Percentiles rank a stretch among this genome's conserved stretches.
These are phyloP conservation scores for Haematococcus sp. DNA, from an alignment of 139 green algal species.

Conservation along the genomic window DNA sequence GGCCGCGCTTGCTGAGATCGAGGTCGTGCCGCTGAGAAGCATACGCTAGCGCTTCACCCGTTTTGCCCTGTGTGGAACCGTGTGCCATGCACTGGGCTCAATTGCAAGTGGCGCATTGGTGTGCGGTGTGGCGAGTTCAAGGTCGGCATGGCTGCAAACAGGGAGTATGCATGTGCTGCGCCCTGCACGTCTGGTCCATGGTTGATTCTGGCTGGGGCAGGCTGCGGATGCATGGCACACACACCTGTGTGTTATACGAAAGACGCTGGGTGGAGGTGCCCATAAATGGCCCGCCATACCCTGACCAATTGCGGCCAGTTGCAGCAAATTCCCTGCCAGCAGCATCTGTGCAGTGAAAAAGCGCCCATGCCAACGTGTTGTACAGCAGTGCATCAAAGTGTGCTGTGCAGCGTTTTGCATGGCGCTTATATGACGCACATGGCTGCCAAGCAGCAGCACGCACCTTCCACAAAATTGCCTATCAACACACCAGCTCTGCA, in stretches of 20 bases:
- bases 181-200: too few species aligned
- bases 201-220: too few species aligned
- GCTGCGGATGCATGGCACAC: too few species aligned
- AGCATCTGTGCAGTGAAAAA: too few species aligned
- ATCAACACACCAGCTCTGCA: constrained; percentile 14
- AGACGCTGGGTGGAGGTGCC: neutral
- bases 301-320: neutral
- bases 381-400: too few species aligned
- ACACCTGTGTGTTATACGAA: constrained; percentile 5
- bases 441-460: neutral
- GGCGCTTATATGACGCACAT: too few species aligned
- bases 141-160: too few species aligned
- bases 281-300: neutral
- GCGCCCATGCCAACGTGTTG: too few species aligned
- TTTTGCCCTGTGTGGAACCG: constrained; percentile 18
- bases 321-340: neutral
- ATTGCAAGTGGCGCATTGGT: neutral
- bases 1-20: neutral
- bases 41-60: neutral
- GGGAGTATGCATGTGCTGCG: neutral
- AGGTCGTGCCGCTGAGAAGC: constrained; percentile 16
- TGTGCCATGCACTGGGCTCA: too few species aligned
- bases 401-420: too few species aligned
- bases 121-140: neutral
- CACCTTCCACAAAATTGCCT: constrained; percentile 16